These are phyloP conservation scores for Amniculicola lignicola DNA, from an alignment of 495 filamentous ascomycete genomes.

Conservation along the genomic window DNA sequence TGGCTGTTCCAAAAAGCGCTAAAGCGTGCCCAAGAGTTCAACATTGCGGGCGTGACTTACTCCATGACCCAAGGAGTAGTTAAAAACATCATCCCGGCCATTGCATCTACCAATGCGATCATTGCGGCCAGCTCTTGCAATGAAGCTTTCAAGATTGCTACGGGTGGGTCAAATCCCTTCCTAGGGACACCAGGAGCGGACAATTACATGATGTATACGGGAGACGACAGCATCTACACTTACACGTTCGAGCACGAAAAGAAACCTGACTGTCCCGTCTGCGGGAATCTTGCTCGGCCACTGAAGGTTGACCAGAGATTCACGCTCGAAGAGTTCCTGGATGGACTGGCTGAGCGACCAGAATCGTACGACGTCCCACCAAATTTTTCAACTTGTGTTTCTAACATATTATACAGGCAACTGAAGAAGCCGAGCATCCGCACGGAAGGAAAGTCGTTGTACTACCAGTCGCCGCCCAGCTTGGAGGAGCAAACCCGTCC, in stretches of 20 bases:
- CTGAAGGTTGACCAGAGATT: constrained; percentile 65
- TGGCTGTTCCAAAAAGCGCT: constrained; percentile 92
- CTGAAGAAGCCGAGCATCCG: constrained; percentile 81
- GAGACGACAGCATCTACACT: constrained; percentile 91
- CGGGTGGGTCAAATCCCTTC: constrained; percentile 71
- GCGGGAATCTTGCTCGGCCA: constrained; percentile 73
- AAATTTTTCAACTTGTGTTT: constrained; percentile 43
- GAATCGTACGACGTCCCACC: constrained; percentile 52
- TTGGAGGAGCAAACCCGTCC: constrained; percentile 76
- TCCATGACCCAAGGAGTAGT: constrained; percentile 96
- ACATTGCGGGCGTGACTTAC: constrained; percentile 91
- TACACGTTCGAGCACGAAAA: constrained; percentile 92
- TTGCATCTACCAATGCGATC: constrained; percentile 95
- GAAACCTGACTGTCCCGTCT: constrained; percentile 93
- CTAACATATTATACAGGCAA: constrained; percentile 49
- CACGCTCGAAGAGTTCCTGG: constrained; percentile 83
- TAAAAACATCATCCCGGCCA: constrained; percentile 99
- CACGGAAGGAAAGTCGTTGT: constrained; percentile 77
- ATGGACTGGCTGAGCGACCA: constrained; percentile 74
- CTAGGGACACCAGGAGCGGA: constrained; percentile 53
- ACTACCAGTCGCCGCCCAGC: constrained; percentile 78
- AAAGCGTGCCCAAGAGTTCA: constrained; percentile 76
- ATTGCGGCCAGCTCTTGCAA: constrained; percentile 94
- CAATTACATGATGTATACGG: constrained; percentile 99
- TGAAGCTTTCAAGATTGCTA: constrained; percentile 92